Base-by-base conservation (phyloP, 164 flowering plant genomes). In the Macadamia tetraphylla region DNA sequence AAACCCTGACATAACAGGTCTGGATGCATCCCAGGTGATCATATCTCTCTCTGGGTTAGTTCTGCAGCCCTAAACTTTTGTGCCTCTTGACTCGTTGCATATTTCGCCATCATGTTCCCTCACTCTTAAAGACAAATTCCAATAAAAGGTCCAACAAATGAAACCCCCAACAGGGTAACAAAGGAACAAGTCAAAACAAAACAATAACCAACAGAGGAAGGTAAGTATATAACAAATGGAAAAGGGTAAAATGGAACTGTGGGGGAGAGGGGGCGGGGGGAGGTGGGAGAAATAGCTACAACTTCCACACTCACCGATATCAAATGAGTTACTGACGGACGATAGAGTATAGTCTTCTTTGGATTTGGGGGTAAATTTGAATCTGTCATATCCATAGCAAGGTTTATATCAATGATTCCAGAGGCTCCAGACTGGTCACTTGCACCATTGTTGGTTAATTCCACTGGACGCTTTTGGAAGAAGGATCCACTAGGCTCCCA, bases 401-500 rank as follows among this genome's bases (percentile, higher is more conserved):
- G 81, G 74, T 92, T 90, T 62, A 95, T 86, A 73, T 91, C 96
- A 69, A 90, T 92, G 18, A 84, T 65, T 57, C 90, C 98, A 58
- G 96, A 91, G 67, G 89, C 70, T 55, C 75, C 88, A 78, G 92
- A 85, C 67, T 82, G 82, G 77, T 88, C 94, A 66, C 71, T 77
- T 43, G 58, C 51, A 40, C 91, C 96, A 83, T 90, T 87, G 70
- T 83, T 84, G 61, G 63, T 75, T 63, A 85, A 60, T 78, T 86
- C 86, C 68, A 75, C 79, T 29, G 81, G 80, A 62, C 65, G 87
- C 77, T 82, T 85, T 65, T 88, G 86, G 76, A 81, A 87, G 75
- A 89, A 88, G 29, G 92, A 76, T 71, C 89, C 98, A 79, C 88
- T 85, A 9, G 97, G 98, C 70, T 95, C 98, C 99, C 99, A 92